A percentile compares a stretch with the other conserved stretches of the same genome.
These are phyloP conservation scores for Suillus occidentalis DNA, from an alignment of 768 basidiomycete species.

Conservation along the genomic window DNA sequence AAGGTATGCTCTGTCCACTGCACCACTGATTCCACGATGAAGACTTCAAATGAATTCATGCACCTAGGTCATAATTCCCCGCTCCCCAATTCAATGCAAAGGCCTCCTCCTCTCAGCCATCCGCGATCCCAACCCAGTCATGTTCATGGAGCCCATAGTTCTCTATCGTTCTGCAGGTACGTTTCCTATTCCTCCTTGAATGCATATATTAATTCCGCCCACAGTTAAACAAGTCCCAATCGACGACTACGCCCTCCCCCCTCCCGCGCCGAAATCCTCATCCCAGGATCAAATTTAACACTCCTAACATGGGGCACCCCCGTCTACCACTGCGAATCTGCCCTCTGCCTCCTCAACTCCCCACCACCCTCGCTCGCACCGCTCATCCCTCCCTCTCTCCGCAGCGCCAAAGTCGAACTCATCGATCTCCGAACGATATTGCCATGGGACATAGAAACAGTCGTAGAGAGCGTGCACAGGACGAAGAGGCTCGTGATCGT, in stretches of 20 bases:
- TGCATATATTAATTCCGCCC: background rate
- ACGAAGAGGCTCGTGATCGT: slow-evolving; percentile 87
- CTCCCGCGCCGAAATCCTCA: slow-evolving; percentile 74
- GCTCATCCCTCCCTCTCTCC: slow-evolving; percentile 66
- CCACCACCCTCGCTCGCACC: slow-evolving; percentile 64
- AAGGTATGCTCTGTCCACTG: slow-evolving; percentile 57
- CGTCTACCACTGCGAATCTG: slow-evolving; percentile 84
- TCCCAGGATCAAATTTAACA: slow-evolving; percentile 78
- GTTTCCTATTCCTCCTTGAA: too few relatives aligned
- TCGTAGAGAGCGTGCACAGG: slow-evolving; percentile 79
- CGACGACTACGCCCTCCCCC: slow-evolving; percentile 83
- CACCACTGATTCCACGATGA: too few relatives aligned
- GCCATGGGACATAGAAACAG: slow-evolving; percentile 83
- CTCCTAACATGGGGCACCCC: slow-evolving; percentile 93
- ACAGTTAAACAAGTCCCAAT: slow-evolving; percentile 89
- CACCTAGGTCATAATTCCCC: too few relatives aligned
- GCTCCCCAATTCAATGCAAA: too few relatives aligned
- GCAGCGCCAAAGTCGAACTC: slow-evolving; percentile 76
- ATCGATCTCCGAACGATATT: slow-evolving; percentile 89
- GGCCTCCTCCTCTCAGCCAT: too few relatives aligned
- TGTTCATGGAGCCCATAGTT: too few relatives aligned
- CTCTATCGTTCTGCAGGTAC: too few relatives aligned
- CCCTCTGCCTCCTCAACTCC: slow-evolving; percentile 67
- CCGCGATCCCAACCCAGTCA: too few relatives aligned
- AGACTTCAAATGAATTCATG: too few relatives aligned